phyloP scores from a whole-genome alignment of 2,329 filamentous ascomycete genomes.

The Clarireedia homoeocarpa region DNA sequence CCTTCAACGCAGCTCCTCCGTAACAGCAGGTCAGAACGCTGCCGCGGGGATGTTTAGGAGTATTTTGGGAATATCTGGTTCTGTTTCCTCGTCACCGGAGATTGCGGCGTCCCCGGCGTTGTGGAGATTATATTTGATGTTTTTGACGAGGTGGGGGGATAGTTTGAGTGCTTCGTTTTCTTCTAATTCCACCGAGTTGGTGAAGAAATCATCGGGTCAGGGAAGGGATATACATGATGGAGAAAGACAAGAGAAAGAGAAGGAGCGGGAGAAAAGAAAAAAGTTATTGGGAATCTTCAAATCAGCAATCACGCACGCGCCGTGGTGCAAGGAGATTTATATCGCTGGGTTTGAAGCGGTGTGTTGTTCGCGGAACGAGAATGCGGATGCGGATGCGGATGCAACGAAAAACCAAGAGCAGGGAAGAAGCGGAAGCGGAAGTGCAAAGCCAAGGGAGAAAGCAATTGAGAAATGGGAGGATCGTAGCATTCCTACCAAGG shows the following conservation, averaged over 20 bases:
- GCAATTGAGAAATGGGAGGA: slow-evolving; percentile 19
- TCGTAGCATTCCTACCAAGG: no score
- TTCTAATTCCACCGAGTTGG: background rate
- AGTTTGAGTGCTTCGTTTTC: slow-evolving; percentile 19
- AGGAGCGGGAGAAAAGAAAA: background rate
- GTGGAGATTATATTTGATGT: slow-evolving; percentile 46
- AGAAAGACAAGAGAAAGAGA: no score
- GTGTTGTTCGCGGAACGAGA: background rate
- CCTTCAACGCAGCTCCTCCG: slow-evolving; percentile 25
- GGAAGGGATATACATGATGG: background rate
- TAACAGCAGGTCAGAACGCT: background rate
- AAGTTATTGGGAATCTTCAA: slow-evolving; percentile 42
- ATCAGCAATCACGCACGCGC: slow-evolving; percentile 46
- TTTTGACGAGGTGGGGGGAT: slow-evolving; percentile 34
- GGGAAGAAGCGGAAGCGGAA: slow-evolving; percentile 28
- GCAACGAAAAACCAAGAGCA: slow-evolving; percentile 22
- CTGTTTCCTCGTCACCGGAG: slow-evolving; percentile 34
- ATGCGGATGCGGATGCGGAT: background rate
- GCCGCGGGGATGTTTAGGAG: slow-evolving; percentile 32
- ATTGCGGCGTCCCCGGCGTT: slow-evolving; percentile 34
- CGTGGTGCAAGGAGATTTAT: slow-evolving; percentile 55
- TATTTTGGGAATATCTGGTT: slow-evolving; percentile 38
- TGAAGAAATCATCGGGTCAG: background rate
- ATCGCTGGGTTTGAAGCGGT: slow-evolving; percentile 46
- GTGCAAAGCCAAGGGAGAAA: slow-evolving; percentile 15